Evolutionary conservation across 805 yeast genomes (phyloP), one percentile per base, ranked within the genome.

Genomic region (Lachancea sp.): DNA sequence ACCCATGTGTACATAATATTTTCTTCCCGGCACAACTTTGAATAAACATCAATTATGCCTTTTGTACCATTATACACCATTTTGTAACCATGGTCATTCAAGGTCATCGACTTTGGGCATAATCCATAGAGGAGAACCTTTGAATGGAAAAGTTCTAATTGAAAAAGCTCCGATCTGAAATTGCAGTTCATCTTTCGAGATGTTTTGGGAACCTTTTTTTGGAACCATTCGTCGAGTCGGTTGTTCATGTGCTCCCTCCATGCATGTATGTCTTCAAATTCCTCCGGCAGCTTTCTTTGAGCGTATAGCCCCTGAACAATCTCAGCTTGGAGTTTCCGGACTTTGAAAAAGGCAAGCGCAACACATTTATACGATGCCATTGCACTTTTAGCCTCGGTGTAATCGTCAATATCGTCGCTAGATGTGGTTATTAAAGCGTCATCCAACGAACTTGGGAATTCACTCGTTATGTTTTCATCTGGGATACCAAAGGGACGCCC

Each of bases 401-500:
- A 72, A 47, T 75, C 79, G 2, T 50, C 48, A 2, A 58, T 48
- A 8, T 59, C 51, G 43, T 58, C 67, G 25, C 63, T 66, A 39
- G 45, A 37, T 15, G 58, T 29, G 50, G 64, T 62, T 9, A 85
- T 78, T 28, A 70, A 56, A 1, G 86, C 71, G 55, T 88, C 96
- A 61, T 88, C 96, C 34, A 82, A 61, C 30, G 71, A 71, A 13
- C 83, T 74, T 0, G 95, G 95, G 55, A 80, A 83, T 29, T 75
- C 75, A 2, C 84, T 80, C 38, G 76, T 71, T 32, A 87, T 75
- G 37, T 78, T 72, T 47, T 82, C 88, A 50, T 88, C 96, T 0
- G 95, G 92, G 1, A 88, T 81, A 1, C 95, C 92, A 48, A 83
- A 80, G 0, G 96, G 96, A 28, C 96, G 70, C 1, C 94, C 94